Percentiles rank a stretch among this genome's conserved stretches.
Conservation (phyloP, 176 grass and related monocot genomes). For the Triticum dicoccoides region DNA sequence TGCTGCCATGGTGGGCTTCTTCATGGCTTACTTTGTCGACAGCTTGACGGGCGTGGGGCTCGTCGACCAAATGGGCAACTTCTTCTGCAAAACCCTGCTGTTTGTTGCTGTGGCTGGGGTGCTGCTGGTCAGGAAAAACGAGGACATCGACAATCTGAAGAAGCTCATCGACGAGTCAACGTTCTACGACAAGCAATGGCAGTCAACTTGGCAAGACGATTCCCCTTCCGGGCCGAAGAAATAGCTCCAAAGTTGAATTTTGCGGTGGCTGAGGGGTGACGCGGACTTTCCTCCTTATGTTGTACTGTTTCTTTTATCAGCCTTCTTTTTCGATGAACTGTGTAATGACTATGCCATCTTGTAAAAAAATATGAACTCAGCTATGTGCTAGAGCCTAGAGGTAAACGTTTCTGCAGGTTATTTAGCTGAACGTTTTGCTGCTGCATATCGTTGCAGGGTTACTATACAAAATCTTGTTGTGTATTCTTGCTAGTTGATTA, state of each 20-base stretch:
- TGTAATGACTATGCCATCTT: constrained; percentile 11
- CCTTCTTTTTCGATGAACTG: constrained; percentile 2
- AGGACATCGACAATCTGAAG: constrained; percentile 72
- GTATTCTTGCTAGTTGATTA: background rate
- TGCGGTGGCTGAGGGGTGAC: background rate
- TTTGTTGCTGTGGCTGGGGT: constrained; percentile 76
- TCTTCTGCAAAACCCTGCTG: constrained; percentile 95
- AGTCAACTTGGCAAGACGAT: constrained; percentile 92
- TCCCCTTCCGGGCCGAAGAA: constrained; percentile 39
- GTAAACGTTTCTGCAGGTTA: background rate
- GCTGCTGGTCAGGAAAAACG: constrained; percentile 77
- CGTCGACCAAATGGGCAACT: constrained; percentile 84
- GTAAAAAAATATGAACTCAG: constrained; percentile 34
- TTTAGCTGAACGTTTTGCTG: background rate
- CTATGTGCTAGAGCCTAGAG: constrained; percentile 25
- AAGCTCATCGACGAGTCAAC: constrained; percentile 83
- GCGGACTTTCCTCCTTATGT: background rate
- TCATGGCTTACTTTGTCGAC: constrained; percentile 98
- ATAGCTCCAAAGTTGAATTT: constrained; percentile 6
- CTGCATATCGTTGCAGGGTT: background rate
- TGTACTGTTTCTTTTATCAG: constrained; percentile 3
- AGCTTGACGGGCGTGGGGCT: constrained; percentile 83
- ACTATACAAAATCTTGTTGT: background rate
- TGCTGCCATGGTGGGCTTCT: constrained; percentile 98
- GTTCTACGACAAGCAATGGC: constrained; percentile 97